These are phyloP conservation scores for Yamadazyma akitaensis DNA, from an alignment of 805 yeast genomes.

Conservation along the genomic window DNA sequence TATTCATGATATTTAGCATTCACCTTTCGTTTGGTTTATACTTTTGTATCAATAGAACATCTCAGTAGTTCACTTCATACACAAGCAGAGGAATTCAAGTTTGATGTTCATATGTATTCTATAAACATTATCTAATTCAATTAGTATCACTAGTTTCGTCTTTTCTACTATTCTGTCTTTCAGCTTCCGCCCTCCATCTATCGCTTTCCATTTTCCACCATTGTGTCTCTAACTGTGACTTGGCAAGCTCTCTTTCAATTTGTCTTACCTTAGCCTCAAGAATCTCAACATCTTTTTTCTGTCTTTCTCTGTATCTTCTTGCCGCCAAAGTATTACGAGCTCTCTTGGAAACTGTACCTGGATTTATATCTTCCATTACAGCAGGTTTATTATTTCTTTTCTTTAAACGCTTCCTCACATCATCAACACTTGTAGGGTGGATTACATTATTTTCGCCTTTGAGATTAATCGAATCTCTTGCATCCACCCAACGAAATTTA, in stretches of 20 bases:
- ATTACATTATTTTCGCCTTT: not conserved
- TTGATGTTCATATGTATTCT: not conserved
- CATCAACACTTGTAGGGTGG: not conserved
- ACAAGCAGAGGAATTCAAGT: too few species aligned
- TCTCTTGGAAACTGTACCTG: not conserved
- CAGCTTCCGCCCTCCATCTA: constrained; percentile 8
- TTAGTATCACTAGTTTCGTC: not conserved
- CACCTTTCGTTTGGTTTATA: too few species aligned
- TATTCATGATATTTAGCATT: too few species aligned
- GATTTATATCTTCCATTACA: not conserved
- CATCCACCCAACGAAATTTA: constrained; percentile 5
- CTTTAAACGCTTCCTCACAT: constrained; percentile 2
- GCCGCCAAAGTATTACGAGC: constrained; percentile 12
- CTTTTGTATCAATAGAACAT: too few species aligned
- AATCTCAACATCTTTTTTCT: constrained; percentile 10
- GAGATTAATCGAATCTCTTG: not conserved
- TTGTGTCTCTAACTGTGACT: constrained; percentile 2
- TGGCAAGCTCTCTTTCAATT: constrained; percentile 6
- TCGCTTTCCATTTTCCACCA: constrained; percentile 14
- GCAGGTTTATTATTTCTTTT: not conserved
- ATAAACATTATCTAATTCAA: not conserved
- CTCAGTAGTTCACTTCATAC: too few species aligned
- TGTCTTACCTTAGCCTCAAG: constrained; percentile 9
- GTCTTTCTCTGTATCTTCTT: constrained; percentile 13
- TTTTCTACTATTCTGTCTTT: not conserved